Evolutionary conservation across 2,329 filamentous ascomycete genomes (phyloP), one percentile per base, ranked within the genome.

Genomic region (Lachnellula cervina): DNA sequence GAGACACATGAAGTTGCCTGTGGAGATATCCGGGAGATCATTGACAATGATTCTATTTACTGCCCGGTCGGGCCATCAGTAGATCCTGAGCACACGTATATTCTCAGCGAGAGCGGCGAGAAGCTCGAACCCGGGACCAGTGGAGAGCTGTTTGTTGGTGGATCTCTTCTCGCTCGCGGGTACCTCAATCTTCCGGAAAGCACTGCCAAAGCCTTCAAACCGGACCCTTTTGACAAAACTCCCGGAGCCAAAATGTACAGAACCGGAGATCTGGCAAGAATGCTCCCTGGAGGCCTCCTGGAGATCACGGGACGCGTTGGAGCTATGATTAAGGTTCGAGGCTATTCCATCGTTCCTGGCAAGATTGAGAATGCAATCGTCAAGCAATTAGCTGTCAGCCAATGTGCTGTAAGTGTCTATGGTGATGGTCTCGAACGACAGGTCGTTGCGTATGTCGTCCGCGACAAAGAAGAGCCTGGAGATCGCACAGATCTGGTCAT

Each of bases 261-360:
- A 19, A 96, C 92, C 0, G 92, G 92, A 0, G 92, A 97, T 69
- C 76, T 96, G 0, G 91, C 96, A 2, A 80, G 91, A 13, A 76
- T 95, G n/a, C 74, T 96, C 6, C 78, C 90, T 44, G 87, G 96
- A 65, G 84, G 83, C 1, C 88, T 87, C 44, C 90, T 96, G 57
- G 88, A 93, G 58, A 96, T 96, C 66, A 77, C 94, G 4, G 91
- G 92, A 4, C 83, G 92, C 8, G 87, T 87, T 7, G 92, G 96
- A 66, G 90, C 95, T 52, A 92, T 96, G 71, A 85, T 96, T 60
- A 97, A 97, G 69, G 78, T 96, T 5, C 83, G 92, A 32, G 92
- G 92, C 0, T 91, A 96, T 69, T 80, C 91, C 7, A 78, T 97
- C 2, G 92, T 96, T 63, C 88, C 95, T 62, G 89, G 88, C 0